Conservation (phyloP, 1,139 yeast genomes). For the Meyerozyma guilliermondii region DNA sequence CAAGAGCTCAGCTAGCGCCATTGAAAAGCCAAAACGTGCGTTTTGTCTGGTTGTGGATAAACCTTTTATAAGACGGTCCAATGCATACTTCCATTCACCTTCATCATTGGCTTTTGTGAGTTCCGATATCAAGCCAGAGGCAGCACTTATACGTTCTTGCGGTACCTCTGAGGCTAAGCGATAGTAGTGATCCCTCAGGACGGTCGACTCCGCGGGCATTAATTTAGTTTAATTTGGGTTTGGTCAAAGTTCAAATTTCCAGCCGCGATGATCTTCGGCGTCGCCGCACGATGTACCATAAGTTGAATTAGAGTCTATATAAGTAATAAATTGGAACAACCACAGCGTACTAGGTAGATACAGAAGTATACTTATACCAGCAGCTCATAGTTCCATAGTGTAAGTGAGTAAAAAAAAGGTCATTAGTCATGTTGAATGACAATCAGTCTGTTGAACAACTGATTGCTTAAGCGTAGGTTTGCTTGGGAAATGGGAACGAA, state of each 20-base stretch:
- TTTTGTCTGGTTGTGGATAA: constrained; percentile 76
- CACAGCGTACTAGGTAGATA: not conserved
- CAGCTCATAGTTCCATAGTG: not conserved
- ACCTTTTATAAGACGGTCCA: constrained; percentile 74
- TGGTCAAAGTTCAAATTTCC: too few relatives aligned
- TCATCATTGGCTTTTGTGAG: constrained; percentile 38
- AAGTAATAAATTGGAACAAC: not conserved
- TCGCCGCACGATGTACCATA: not conserved
- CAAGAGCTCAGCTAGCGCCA: constrained; percentile 77
- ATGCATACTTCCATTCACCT: constrained; percentile 78
- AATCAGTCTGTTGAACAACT: not conserved
- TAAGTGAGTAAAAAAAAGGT: not conserved
- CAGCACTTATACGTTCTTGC: constrained; percentile 68
- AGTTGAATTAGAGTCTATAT: constrained; percentile 1
- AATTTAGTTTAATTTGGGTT: not conserved
- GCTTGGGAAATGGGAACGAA: constrained; percentile 81
- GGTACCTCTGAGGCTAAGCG: constrained; percentile 73
- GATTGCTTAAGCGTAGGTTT: constrained; percentile 35
- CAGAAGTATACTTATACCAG: not conserved
- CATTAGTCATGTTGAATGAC: constrained; percentile 2
- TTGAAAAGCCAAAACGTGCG: constrained; percentile 83
- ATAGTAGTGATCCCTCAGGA: constrained; percentile 74
- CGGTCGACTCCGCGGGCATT: constrained; percentile 22
- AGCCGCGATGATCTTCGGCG: not conserved
- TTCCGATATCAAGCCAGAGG: constrained; percentile 60